These are phyloP conservation scores for Nigrospora oryzae DNA, from an alignment of 2,329 filamentous ascomycete species.

Conservation along the genomic window DNA sequence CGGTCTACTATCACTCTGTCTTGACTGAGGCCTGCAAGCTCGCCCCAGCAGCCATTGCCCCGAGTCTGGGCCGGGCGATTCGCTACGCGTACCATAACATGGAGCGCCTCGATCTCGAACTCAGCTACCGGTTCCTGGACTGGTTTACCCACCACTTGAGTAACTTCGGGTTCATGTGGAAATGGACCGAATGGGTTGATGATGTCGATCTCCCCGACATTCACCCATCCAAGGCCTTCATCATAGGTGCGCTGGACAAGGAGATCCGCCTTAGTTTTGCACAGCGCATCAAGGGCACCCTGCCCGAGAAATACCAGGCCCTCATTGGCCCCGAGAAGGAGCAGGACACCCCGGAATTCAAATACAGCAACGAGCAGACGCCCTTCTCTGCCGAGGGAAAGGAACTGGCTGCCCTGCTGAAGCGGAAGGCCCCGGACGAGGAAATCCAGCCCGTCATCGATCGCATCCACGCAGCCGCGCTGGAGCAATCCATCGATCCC, in stretches of 20 bases:
- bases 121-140: constrained; percentile 81
- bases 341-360: constrained; percentile 93
- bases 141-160: constrained; percentile 98
- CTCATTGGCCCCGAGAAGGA: constrained; percentile 84
- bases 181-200: constrained; percentile 95
- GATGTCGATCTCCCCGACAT: constrained; percentile 70
- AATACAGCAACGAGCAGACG: constrained; percentile 67
- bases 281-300: constrained; percentile 87
- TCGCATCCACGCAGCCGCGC: constrained; percentile 71
- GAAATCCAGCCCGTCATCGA: constrained; percentile 78
- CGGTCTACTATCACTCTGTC: constrained; percentile 93
- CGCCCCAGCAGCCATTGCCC: constrained; percentile 90
- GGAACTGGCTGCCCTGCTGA: constrained; percentile 70
- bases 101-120: constrained; percentile 76
- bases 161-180: constrained; percentile 99
- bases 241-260: constrained; percentile 84
- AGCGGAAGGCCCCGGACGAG: constrained; percentile 76
- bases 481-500: constrained; percentile 64
- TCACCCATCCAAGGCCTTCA: constrained; percentile 88
- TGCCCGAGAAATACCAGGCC: constrained; percentile 73
- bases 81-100: constrained; percentile 80
- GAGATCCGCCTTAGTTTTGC: constrained; percentile 95
- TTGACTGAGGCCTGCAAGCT: constrained; percentile 95
- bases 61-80: constrained; percentile 86
- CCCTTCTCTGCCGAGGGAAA: constrained; percentile 81